Base-by-base conservation (phyloP, 495 filamentous ascomycete species). In the Melanomma pulvis-pyrius region DNA sequence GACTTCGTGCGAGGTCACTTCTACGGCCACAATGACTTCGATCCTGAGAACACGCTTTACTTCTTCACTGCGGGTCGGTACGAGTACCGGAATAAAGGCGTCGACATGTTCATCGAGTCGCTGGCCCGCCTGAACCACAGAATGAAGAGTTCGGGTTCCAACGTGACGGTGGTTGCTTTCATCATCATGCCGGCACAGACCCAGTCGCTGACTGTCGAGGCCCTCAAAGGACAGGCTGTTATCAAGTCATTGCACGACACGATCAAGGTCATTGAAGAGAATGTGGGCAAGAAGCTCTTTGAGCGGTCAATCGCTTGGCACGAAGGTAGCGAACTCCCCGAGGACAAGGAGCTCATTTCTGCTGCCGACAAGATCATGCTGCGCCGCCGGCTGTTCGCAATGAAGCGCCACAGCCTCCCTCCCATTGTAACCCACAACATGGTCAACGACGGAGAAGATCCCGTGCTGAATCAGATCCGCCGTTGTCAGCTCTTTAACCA, bases 371-470 rank as follows among this genome's bases (percentile, higher is more conserved):
- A 93, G 49, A 90, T 98, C 55, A 89, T 98, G 77, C 83, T 98
- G 51, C 90, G 96, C 39, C 87, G 94, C 63, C 85, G 94, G 52
- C 82, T 98, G 26, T 98, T 94, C 70, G 94, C 92, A 54, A 96
- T 98, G 91, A 98, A 98, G 79, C 84, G 94, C 48, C 84, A 93
- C 73, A 82, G 81, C 29, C 84, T 98, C 9, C 94, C 94, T 1
- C 94, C 94, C 9, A 96, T 98, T 71, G 94, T 98, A 26, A 98
- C 94, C n/a, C 94, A 98, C 82, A 98, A 98, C 81, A 98, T 98
- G 94, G 79, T 88, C 71, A 96, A 97, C 71, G 94, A 98, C 77
- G 73, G 80, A 17, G 93, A 97, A 52, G 94, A 98, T 69, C 94
- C 93, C 26, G 92, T 98, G 69, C 78, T 98, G 61, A 97, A 97